Conservation (phyloP, 768 basidiomycete genomes). For the Boletus subparvulus region DNA sequence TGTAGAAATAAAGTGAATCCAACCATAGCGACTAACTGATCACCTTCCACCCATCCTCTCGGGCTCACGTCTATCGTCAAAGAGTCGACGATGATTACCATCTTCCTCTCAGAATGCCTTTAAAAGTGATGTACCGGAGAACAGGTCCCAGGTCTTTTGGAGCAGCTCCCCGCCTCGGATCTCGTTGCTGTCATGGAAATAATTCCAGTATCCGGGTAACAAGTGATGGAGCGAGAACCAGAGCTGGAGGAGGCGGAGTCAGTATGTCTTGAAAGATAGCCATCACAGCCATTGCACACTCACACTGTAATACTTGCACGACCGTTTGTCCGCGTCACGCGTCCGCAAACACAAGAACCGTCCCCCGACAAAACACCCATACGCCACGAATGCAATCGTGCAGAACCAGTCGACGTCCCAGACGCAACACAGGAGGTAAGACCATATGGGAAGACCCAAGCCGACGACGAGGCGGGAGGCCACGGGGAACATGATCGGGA, state of each 20-base stretch:
- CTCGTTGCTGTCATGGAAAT: slow-evolving; percentile 21
- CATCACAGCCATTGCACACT: neutral
- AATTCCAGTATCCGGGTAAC: slow-evolving; percentile 39
- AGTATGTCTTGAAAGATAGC: neutral
- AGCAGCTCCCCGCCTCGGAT: slow-evolving; percentile 20
- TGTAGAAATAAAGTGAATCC: too few relatives aligned
- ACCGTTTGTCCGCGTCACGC: slow-evolving; percentile 32
- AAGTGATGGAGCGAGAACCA: slow-evolving; percentile 38
- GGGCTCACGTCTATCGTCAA: too few relatives aligned
- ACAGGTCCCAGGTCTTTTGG: slow-evolving; percentile 19
- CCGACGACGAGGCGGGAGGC: slow-evolving; percentile 35
- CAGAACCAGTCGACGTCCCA: slow-evolving; percentile 37
- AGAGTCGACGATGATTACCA: too few relatives aligned
- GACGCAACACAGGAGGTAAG: slow-evolving; percentile 29
- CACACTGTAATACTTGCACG: slow-evolving; percentile 40
- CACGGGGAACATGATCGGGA: slow-evolving; percentile 45
- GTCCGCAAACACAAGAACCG: slow-evolving; percentile 34
- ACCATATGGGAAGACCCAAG: slow-evolving; percentile 39
- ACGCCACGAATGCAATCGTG: slow-evolving; percentile 28
- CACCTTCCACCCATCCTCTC: too few relatives aligned
- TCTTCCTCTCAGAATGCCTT: slow-evolving; percentile 2
- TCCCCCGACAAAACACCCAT: slow-evolving; percentile 35
- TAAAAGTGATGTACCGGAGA: slow-evolving; percentile 13
- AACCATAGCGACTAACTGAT: too few relatives aligned
- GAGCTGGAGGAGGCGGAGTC: slow-evolving; percentile 16